Base-by-base conservation (phyloP, 305 asterid genomes). In the Salvia sclarea region DNA sequence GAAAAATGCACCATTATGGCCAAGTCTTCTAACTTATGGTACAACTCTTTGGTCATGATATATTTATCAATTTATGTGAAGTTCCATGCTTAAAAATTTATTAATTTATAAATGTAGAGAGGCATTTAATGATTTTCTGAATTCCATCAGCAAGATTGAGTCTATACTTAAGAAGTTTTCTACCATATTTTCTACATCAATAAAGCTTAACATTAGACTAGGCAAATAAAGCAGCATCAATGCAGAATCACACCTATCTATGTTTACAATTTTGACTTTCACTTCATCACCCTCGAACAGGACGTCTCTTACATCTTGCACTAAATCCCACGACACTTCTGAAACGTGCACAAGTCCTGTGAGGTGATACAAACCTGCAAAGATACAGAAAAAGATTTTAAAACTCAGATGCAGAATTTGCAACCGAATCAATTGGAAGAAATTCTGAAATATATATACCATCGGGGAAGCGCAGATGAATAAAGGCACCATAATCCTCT, bases 281-380 rank as follows among this genome's bases (percentile, higher is more conserved):
- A 87, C 92, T 76, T 83, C 78, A 37, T 93, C 97, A 38, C 96
- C 96, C 81, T 81, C 96, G 1, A 84, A 61, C 43, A 93, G 85
- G 65, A 90, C 70, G 60, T 93, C 98, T 68, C 96, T 86, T 18
- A 79, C 89, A 52, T 93, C 97, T 63, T 87, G 98, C 69, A 93
- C 95, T 67, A 90, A 81, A 83, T 93, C 98, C 98, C 98, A 93
- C 3, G 98, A 93, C 43, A 93, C 96, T 79, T 93, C 98, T 5
- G 98, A 93, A 76, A 90, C 84, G 70, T 93, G 98, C 64, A 93
- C 95, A 57, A 90, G 86, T 55, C 98, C 98, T 0, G 97, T 88
- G 71, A 93, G 87, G 77, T 87, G 82, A 78, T 80, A 82, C 21
- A 75, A 69, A 68, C 98, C 97, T 93, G 85, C 64, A 82, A 57